Base-by-base conservation (phyloP, 78 protist genomes). In the Monosiga brevicollis region DNA sequence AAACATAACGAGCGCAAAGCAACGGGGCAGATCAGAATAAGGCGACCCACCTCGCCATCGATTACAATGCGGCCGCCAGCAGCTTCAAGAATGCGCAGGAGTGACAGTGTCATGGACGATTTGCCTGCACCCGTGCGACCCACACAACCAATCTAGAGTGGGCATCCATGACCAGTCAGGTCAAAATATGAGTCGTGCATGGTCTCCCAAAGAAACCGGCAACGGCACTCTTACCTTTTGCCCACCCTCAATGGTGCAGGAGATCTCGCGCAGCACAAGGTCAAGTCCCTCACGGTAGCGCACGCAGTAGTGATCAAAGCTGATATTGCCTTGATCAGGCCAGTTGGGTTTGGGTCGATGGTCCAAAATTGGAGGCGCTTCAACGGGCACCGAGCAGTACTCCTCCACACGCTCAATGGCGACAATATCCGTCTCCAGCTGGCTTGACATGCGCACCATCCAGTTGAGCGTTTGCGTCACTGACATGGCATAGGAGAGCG, bases 91-190 rank as follows among this genome's bases (percentile, higher is more conserved):
- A 97, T 20, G 38, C 98, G 90, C 86, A 95, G 89, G 71, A 96
- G 87, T 15, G 92, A 94, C 0, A 87, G 78, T 10, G 90, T 73
- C 39, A 95, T 71, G 34, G 91, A 79, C n/a, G 78, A 29, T 73
- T 92, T 88, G 78, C 93, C 93, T 37, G 90, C 86, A 41, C 98
- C 98, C 71, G 85, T 96, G 42, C 98, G 89, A 24, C 99, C 99
- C 11, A 93, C 94, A 78, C 96, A 80, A 62, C 98, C 99, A n/a
- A n/a, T n/a, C n/a, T n/a, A n/a, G n/a, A n/a, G n/a, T n/a, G n/a
- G n/a, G n/a, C n/a, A n/a, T n/a, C n/a, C n/a, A n/a, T n/a, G n/a
- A n/a, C n/a, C n/a, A n/a, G n/a, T n/a, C n/a, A n/a, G n/a, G n/a
- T n/a, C n/a, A n/a, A n/a, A n/a, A n/a, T n/a, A n/a, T n/a, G n/a